Conservation (phyloP, 1,284 basidiomycete genomes). For the Earliella scabrosa region DNA sequence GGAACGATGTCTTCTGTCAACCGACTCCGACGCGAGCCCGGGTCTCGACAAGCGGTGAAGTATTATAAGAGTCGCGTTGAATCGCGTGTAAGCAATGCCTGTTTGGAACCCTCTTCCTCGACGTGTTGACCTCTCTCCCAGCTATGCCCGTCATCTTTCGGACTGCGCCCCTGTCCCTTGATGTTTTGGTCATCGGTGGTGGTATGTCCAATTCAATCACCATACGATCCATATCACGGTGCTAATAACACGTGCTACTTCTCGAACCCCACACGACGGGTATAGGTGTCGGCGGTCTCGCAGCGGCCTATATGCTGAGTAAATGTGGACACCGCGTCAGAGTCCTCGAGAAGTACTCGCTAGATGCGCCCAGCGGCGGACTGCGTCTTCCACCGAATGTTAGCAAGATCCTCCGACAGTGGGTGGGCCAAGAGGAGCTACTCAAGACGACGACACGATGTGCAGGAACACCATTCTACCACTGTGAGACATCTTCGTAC, state of each 20-base stretch:
- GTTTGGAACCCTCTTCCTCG: too few species aligned
- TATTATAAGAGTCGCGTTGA: too few species aligned
- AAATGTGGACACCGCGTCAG: conserved; percentile 53
- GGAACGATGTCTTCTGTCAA: too few species aligned
- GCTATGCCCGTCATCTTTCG: conserved; percentile 21
- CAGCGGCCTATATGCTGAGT: conserved; percentile 36
- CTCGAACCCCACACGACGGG: too few species aligned
- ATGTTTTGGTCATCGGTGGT: conserved; percentile 29
- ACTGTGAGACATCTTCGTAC: too few species aligned
- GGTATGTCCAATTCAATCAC: too few species aligned
- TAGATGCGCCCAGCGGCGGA: conserved; percentile 42
- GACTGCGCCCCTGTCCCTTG: conserved; percentile 18
- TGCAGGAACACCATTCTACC: conserved; percentile 34
- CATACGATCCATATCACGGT: too few species aligned
- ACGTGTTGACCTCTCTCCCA: too few species aligned
- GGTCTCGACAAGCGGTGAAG: too few species aligned
- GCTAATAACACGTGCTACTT: conserved; percentile 35
- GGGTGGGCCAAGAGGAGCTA: conserved; percentile 51
- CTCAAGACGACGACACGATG: conserved; percentile 34
- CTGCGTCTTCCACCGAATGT: conserved; percentile 56
- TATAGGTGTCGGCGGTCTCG: conserved; percentile 47
- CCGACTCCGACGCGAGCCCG: too few species aligned
- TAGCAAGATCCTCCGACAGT: conserved; percentile 53
- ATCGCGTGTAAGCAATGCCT: too few species aligned
- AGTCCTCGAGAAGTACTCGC: conserved; percentile 48